Conservation (phyloP, 345 rosid genomes). For the Salix dunnii region DNA sequence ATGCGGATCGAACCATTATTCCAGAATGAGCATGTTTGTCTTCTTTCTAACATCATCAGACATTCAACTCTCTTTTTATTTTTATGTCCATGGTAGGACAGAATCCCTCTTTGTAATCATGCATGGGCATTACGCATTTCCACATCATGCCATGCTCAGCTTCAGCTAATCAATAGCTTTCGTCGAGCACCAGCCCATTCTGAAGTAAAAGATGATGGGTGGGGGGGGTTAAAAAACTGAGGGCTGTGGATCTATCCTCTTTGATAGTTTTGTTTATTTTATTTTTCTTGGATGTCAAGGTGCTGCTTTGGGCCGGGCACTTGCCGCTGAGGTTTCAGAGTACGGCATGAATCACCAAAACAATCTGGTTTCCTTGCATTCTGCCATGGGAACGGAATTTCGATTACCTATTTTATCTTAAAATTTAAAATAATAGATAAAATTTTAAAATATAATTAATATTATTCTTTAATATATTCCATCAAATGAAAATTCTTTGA, state of each 20-base stretch:
- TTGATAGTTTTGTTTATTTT: too few species aligned
- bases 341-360: background rate
- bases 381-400: background rate
- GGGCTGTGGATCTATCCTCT: background rate
- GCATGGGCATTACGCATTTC: background rate
- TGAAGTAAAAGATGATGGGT: background rate
- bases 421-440: too few species aligned
- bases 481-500: too few species aligned
- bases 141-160: conserved; percentile 1
- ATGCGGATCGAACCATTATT: conserved; percentile 32
- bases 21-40: conserved; percentile 49
- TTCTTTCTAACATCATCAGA: background rate
- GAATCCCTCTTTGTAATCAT: background rate
- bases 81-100: background rate
- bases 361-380: background rate
- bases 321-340: background rate
- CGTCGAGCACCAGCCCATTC: background rate
- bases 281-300: too few species aligned
- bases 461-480: too few species aligned
- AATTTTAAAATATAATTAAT: too few species aligned
- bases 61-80: background rate
- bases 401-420: too few species aligned
- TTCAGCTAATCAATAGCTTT: background rate
- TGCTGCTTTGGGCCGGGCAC: background rate
- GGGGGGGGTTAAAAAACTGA: background rate